Conservation (phyloP, 2,329 filamentous ascomycete species). For the Aspergillus pseudonomiae region DNA sequence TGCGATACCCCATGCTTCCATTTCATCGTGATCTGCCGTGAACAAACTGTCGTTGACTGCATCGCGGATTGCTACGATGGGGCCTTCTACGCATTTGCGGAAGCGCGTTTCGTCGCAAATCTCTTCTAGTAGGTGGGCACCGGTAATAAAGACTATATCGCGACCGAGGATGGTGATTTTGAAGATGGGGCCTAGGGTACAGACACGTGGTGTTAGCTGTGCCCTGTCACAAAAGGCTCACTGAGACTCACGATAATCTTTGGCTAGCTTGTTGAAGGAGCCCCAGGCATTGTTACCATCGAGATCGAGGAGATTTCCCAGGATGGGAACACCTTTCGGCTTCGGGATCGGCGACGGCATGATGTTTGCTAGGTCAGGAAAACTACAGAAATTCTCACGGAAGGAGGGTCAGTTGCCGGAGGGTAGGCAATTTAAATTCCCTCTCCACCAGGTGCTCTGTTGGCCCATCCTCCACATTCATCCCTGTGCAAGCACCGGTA, state of each 20-base stretch:
- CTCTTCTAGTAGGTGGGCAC: constrained; percentile 63
- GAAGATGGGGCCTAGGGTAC: constrained; percentile 59
- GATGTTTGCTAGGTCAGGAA: constrained; percentile 3
- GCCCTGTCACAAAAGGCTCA: background rate
- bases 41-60: constrained; percentile 69
- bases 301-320: constrained; percentile 57
- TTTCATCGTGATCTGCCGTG: constrained; percentile 54
- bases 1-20: constrained; percentile 66
- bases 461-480: constrained; percentile 4
- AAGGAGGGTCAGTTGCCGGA: background rate
- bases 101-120: constrained; percentile 69
- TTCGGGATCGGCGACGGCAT: constrained; percentile 55
- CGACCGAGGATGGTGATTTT: constrained; percentile 54
- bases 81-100: constrained; percentile 53
- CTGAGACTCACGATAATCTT: constrained; percentile 49
- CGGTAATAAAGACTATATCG: constrained; percentile 56
- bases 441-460: background rate
- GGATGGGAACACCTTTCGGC: constrained; percentile 53
- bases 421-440: constrained; percentile 10
- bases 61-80: constrained; percentile 60
- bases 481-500: constrained; percentile 15
- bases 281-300: constrained; percentile 54
- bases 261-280: constrained; percentile 53
- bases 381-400: background rate
- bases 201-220: background rate